Evolutionary conservation across 2,329 filamentous ascomycete genomes (phyloP).

Genomic region (Claviceps arundinis): DNA sequence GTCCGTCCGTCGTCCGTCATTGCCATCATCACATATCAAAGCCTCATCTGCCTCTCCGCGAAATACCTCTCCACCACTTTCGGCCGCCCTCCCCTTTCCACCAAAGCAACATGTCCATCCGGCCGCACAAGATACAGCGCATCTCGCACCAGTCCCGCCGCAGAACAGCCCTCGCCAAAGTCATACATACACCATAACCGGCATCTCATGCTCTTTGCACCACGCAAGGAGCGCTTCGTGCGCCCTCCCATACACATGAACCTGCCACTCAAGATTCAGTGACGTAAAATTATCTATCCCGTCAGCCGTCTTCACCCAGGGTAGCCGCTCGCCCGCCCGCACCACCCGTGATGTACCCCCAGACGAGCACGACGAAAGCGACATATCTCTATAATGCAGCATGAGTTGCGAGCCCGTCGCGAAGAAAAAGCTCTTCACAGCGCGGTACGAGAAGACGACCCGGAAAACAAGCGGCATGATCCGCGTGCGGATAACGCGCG

Average conservation of each 20-base stretch:
- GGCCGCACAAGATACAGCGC: slow-evolving; percentile 1
- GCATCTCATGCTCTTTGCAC: background rate
- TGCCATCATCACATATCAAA: background rate
- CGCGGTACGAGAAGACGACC: background rate
- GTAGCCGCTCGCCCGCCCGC: background rate
- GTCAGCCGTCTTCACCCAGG: background rate
- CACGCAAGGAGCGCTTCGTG: background rate
- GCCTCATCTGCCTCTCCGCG: background rate
- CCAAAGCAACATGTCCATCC: slow-evolving; percentile 1
- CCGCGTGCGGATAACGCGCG: background rate
- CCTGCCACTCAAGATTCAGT: background rate
- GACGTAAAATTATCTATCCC: background rate
- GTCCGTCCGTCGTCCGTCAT: background rate
- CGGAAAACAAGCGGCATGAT: background rate
- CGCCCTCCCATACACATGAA: slow-evolving; percentile 1
- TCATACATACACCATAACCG: background rate
- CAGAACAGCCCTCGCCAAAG: background rate
- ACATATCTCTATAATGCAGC: background rate
- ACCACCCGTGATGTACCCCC: background rate
- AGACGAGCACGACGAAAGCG: background rate
- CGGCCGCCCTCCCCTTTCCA: background rate
- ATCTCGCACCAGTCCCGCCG: background rate
- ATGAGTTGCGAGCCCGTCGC: background rate
- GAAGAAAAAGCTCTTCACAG: background rate
- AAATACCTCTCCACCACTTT: background rate